Evolutionary conservation across 1,139 yeast genomes (phyloP), one percentile per base, ranked within the genome.

Genomic region (Ogataea hybrid): DNA sequence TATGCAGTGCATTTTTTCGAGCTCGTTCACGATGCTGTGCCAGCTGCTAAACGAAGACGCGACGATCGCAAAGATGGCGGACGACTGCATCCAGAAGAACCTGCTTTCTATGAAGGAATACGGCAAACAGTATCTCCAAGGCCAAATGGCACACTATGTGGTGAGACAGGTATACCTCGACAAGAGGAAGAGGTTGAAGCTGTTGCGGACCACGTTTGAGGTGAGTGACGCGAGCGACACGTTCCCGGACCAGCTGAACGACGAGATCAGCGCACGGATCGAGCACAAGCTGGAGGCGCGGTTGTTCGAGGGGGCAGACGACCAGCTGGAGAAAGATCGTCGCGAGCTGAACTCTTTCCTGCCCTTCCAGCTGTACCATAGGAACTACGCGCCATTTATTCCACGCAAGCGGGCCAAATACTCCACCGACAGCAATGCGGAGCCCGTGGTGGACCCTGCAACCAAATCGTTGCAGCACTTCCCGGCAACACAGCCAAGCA

Each of bases 41-140:
- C 92, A 84, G 37, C 30, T 43, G 23, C 35, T 40, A n/a, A 51
- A 48, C 32, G 36, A 30, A 7, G 48, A 49, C 15, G 32, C 41
- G 6, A 31, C 37, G 14, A 43, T 51, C n/a, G 32, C 48, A 5
- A 34, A 28, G 16, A 27, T 46, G 10, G 53, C 56, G 2, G 32
- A 45, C 12, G 18, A 27, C 4, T 41, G 42, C 28, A n/a, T 46
- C 17, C 32, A 18, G 79, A 20, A 29, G 15, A 46, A 46, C 28
- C 28, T 40, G 12, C 6, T 21, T 20, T 17, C 35, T n/a, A 25
- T 46, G 34, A n/a, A n/a, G n/a, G n/a, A n/a, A n/a, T n/a, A n/a
- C n/a, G n/a, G n/a, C n/a, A n/a, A n/a, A n/a, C n/a, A n/a, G n/a
- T n/a, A n/a, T n/a, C n/a, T n/a, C n/a, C n/a, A n/a, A n/a, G n/a